These are phyloP conservation scores for Prinsepia uniflora DNA, from an alignment of 306 rosid species.

Conservation along the genomic window DNA sequence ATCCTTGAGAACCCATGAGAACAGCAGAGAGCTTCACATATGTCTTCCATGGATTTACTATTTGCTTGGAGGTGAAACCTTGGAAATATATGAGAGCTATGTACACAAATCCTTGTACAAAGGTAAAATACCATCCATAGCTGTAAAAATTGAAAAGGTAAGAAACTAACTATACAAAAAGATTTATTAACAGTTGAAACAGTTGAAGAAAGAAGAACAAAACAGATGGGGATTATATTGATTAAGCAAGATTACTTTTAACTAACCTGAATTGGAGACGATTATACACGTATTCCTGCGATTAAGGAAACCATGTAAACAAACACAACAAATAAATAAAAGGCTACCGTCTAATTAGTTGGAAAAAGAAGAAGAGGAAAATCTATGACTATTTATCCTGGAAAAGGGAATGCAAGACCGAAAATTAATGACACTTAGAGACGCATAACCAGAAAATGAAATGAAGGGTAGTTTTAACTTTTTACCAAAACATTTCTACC, in stretches of 20 bases:
- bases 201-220: not conserved
- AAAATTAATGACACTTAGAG: not conserved
- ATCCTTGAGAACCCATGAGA: conserved; percentile 67
- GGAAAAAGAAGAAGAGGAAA: not conserved
- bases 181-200: not conserved
- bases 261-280: conserved; percentile 54
- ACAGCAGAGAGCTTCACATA: conserved; percentile 63
- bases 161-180: not conserved
- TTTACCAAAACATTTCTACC: conserved; percentile 1
- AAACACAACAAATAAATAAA: not conserved
- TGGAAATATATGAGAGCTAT: conserved; percentile 42
- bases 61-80: conserved; percentile 56
- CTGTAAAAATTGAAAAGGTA: conserved; percentile 26
- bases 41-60: conserved; percentile 61
- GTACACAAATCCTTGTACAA: conserved; percentile 65
- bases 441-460: not conserved
- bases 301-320: conserved; percentile 5
- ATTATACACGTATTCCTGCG: conserved; percentile 61
- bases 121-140: conserved; percentile 68
- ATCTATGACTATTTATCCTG: not conserved
- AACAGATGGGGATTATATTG: not conserved
- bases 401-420: not conserved
- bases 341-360: not conserved
- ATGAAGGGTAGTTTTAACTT: too few species aligned
- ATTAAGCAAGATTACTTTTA: not conserved